A percentile compares a stretch with the other conserved stretches of the same genome.
Evolutionary conservation across 2,329 filamentous ascomycete genomes (phyloP).

Genomic region (Chaetomiaceae sp.): DNA sequence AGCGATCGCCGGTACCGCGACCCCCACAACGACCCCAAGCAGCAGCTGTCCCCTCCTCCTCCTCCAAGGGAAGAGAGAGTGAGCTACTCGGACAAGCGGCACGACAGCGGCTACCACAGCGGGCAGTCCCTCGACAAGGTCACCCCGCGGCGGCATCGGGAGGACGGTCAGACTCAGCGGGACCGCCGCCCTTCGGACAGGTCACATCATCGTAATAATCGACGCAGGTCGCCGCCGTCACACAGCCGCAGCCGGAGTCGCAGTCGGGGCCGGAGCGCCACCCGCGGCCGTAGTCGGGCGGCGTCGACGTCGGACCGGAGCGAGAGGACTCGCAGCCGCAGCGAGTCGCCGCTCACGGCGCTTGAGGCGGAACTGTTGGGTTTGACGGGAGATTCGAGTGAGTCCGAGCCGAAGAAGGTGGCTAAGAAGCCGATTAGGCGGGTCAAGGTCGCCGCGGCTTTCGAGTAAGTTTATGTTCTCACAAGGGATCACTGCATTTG

Average conservation of each 20-base stretch:
- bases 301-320: not conserved
- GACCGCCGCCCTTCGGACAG: slow-evolving; percentile 6
- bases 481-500: not conserved
- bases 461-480: slow-evolving; percentile 15
- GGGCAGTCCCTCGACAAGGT: slow-evolving; percentile 24
- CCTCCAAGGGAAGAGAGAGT: slow-evolving; percentile 18
- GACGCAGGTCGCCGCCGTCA: slow-evolving; percentile 17
- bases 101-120: slow-evolving; percentile 31
- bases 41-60: too few relatives aligned
- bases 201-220: slow-evolving; percentile 11
- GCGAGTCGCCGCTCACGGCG: slow-evolving; percentile 22
- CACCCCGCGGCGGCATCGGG: slow-evolving; percentile 2
- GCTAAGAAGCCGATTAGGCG: slow-evolving; percentile 21
- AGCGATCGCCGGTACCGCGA: slow-evolving; percentile 12
- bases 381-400: slow-evolving; percentile 10
- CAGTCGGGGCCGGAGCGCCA: slow-evolving; percentile 2
- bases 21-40: not conserved
- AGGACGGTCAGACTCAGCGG: slow-evolving; percentile 15
- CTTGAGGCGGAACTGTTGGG: slow-evolving; percentile 24
- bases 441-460: slow-evolving; percentile 23
- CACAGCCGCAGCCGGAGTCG: slow-evolving; percentile 13
- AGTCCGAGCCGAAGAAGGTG: slow-evolving; percentile 7
- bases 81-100: slow-evolving; percentile 17
- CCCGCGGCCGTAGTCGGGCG: slow-evolving; percentile 12
- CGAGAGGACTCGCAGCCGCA: slow-evolving; percentile 14